phyloP scores from a whole-genome alignment of 1,139 yeast species.

The Geotrichum restrictum region DNA sequence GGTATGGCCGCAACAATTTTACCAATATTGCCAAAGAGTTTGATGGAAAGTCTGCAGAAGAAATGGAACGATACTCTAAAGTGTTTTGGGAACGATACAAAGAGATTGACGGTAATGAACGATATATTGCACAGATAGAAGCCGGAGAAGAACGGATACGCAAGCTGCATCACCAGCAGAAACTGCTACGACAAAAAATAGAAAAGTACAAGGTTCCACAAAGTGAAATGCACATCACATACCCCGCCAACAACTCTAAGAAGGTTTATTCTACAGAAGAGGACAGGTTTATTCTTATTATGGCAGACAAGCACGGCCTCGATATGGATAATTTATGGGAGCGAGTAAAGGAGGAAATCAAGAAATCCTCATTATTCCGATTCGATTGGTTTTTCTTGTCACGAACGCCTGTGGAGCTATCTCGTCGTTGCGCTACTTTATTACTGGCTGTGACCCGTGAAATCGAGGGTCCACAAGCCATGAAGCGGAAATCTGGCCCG shows the following conservation, averaged over 20 bases:
- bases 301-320: slow-evolving; percentile 78
- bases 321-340: slow-evolving; percentile 72
- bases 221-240: slow-evolving; percentile 72
- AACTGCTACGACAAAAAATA: slow-evolving; percentile 60
- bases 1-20: slow-evolving; percentile 66
- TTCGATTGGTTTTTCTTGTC: slow-evolving; percentile 91
- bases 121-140: slow-evolving; percentile 77
- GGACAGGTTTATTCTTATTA: slow-evolving; percentile 72
- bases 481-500: slow-evolving; percentile 24
- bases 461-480: slow-evolving; percentile 32
- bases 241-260: slow-evolving; percentile 82
- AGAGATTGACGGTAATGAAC: slow-evolving; percentile 80
- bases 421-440: slow-evolving; percentile 78
- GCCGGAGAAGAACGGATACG: slow-evolving; percentile 79
- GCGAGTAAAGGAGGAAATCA: slow-evolving; percentile 71
- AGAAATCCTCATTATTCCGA: slow-evolving; percentile 66
- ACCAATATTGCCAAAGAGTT: slow-evolving; percentile 59
- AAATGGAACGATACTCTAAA: slow-evolving; percentile 63
- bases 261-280: slow-evolving; percentile 80
- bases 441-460: slow-evolving; percentile 41
- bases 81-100: slow-evolving; percentile 74
- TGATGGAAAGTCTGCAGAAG: slow-evolving; percentile 66
- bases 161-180: slow-evolving; percentile 61
- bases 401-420: slow-evolving; percentile 79
- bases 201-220: slow-evolving; percentile 64